Conservation (phyloP, 306 rosid genomes). For the Luffa acutangula region DNA sequence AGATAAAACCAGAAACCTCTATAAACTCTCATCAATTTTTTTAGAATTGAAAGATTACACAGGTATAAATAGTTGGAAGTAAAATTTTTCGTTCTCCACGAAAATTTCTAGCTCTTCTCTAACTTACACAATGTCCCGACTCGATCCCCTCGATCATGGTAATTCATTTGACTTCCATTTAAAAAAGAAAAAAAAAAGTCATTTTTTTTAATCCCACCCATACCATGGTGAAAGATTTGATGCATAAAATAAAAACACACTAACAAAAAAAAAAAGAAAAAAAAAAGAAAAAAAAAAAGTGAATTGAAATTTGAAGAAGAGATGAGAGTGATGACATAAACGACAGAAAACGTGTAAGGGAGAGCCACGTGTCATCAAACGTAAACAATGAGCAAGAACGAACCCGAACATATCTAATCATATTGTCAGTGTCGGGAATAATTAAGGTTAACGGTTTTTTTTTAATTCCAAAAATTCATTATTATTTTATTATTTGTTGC, state of each 20-base stretch:
- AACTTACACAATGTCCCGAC: too few relatives aligned
- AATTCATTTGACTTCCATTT: not conserved
- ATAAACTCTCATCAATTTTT: too few relatives aligned
- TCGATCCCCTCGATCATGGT: not conserved
- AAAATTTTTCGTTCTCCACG: too few relatives aligned
- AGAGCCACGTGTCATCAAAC: slow-evolving; percentile 14
- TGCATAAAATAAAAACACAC: not conserved
- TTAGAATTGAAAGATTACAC: too few relatives aligned
- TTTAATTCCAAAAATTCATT: not conserved
- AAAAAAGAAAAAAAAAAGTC: too few relatives aligned
- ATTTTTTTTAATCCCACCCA: not conserved
- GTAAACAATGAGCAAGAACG: not conserved
- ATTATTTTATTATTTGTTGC: not conserved
- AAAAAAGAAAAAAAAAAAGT: not conserved
- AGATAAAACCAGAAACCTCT: too few relatives aligned
- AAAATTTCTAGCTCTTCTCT: too few relatives aligned
- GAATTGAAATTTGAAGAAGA: not conserved
- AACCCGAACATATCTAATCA: not conserved
- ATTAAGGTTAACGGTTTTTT: not conserved
- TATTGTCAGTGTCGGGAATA: not conserved
- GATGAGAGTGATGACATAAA: not conserved
- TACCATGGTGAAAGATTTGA: not conserved
- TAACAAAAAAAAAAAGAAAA: not conserved
- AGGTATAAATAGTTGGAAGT: too few relatives aligned
- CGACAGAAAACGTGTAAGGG: not conserved